Evolutionary conservation across 2,329 filamentous ascomycete genomes (phyloP).

Genomic region (Colletotrichum euphorbiae): DNA sequence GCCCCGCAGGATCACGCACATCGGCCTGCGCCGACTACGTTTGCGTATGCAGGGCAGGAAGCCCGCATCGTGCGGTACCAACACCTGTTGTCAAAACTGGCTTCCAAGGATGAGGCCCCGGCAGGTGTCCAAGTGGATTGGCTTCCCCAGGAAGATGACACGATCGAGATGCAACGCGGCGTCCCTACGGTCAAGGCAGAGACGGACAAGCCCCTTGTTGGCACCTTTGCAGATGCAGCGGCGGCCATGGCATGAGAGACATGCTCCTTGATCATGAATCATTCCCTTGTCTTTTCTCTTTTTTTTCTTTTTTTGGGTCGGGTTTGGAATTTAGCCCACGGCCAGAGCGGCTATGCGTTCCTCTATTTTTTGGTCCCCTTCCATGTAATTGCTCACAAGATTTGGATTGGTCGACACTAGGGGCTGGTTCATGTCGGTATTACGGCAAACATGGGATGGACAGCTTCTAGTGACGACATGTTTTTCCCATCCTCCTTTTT

Average conservation of each 20-base stretch:
- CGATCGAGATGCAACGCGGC: slow-evolving; percentile 57
- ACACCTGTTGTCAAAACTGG: slow-evolving; percentile 70
- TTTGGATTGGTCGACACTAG: slow-evolving; percentile 25
- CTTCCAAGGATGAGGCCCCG: slow-evolving; percentile 56
- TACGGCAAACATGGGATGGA: slow-evolving; percentile 32
- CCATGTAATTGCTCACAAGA: slow-evolving; percentile 3
- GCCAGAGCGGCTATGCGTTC: slow-evolving; percentile 11
- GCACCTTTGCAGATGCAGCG: slow-evolving; percentile 71
- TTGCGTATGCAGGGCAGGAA: slow-evolving; percentile 66
- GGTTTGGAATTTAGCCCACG: not conserved
- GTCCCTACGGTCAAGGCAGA: slow-evolving; percentile 53
- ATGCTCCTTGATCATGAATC: slow-evolving; percentile 20
- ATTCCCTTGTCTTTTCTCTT: slow-evolving; percentile 1
- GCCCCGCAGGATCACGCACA: slow-evolving; percentile 61
- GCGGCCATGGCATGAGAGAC: slow-evolving; percentile 58
- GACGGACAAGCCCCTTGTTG: slow-evolving; percentile 61
- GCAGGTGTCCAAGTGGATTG: slow-evolving; percentile 66
- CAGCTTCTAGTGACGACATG: slow-evolving; percentile 36
- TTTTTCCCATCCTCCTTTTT: slow-evolving; percentile 14
- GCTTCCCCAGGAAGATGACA: slow-evolving; percentile 63
- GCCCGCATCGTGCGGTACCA: slow-evolving; percentile 69
- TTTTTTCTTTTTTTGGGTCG: not conserved
- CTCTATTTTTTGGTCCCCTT: not conserved
- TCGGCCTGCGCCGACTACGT: slow-evolving; percentile 53
- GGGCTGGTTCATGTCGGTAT: slow-evolving; percentile 30